Base-by-base conservation (phyloP, 106 monocot genomes). In the Phalaenopsis equestris region DNA sequence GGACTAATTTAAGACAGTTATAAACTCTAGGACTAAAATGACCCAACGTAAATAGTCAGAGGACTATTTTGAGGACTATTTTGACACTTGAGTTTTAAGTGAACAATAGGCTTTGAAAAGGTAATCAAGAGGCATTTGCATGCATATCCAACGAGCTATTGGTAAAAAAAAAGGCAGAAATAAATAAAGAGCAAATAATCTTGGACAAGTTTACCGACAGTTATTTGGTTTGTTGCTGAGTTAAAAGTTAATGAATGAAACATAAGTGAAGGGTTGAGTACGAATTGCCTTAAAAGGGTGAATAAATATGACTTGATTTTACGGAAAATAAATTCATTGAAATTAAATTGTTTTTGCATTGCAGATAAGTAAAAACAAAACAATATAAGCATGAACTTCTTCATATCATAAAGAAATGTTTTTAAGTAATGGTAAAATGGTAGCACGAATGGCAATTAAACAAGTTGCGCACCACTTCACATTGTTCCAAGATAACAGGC, bases 171-270 rank as follows among this genome's bases (percentile, higher is more conserved):
- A 67, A 67, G 36, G 67, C 67, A 67, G 67, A 67, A 67, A 67
- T 36, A 36, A 23, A 36, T 36, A 36, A 67, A 36, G 67, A 36
- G 10, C 67, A 67, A 58, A 67, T 30, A 67, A 1, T 36, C 30
- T 36, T 24, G 36, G 30, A 36, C 67, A 67, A 24, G 8, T 7
- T 24, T 36, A 4, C 0, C 36, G 36, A 67, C 19, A 67, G 8
- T 58, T 58, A 0, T 58, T 18, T 3, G 7, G 18, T 4, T 17
- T 16, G 19, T 58, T 58, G 16, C 57, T 58, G 2, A 17, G 57
- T 4, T 36, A 57, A 67, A 67, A 67, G 67, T 67, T 30, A 67
- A 65, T 24, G 57, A 58, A 61, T 61, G 61, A 61, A 68, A 68
- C 68, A 68, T 24, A 5, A 68, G 37, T 67, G 67, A 67, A 67